Base-by-base conservation (phyloP, 768 basidiomycete genomes). In the Chiua virens region DNA sequence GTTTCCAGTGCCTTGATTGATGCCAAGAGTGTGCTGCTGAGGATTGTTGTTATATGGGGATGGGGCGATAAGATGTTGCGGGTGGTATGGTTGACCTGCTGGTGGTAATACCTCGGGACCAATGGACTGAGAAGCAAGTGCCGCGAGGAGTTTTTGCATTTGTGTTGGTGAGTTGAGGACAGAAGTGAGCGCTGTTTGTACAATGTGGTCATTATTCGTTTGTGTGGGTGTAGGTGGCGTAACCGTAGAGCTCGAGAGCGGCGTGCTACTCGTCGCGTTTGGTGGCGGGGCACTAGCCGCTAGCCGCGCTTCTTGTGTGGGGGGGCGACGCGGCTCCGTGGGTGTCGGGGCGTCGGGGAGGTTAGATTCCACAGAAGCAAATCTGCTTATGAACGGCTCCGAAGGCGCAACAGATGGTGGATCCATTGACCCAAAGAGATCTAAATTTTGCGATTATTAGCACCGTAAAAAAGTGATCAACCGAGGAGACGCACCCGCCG, bases 91-190 rank as follows among this genome's bases (percentile, higher is more conserved):
- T 47, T 60, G 61, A 18, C 41, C 17, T 3, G 55, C 22, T 20
- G 50, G 42, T 2, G 68, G 42, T 22, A 70, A 50, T 23, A 57
- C 50, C 3, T 70, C 64, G 14, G 59, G 50, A 27, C 54, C 40
- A 39, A 68, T 56, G 1, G 64, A 55, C 42, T 61, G 65, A 13
- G 63, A 45, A 53, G 64, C 57, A 1, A 84, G 70, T 0, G 78
- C 73, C 0, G 73, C 69, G 17, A 85, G 68, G 8, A 87, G 68
- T 47, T 80, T 77, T 53, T 86, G 83, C 45, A 87, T 74, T 58
- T 86, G 82, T 1, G 65, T 59, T 0, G 83, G 82, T 0, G 79
- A 73, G 37, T 60, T 72, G 44, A 74, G 64, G 22, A 86, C 70
- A 50, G 79, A 78, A 41, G 79, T 74, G 32, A 85, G 69, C 8